Base-by-base conservation (phyloP, 1,284 basidiomycete genomes). In the Phellopilus nigrolimitatus region DNA sequence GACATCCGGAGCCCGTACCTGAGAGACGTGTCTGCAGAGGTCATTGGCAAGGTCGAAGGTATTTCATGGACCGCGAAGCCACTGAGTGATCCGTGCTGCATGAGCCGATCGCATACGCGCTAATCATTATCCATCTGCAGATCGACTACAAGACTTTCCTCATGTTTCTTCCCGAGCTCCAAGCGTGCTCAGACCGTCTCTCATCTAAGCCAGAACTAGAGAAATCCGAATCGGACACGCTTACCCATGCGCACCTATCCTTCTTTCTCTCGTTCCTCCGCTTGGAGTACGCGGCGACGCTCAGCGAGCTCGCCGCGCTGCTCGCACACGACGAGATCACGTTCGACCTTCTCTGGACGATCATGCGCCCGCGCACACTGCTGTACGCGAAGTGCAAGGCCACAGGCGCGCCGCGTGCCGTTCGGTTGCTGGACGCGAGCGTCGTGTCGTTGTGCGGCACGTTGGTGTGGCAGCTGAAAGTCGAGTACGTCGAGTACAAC, bases 221-320 rank as follows among this genome's bases (percentile, higher is more conserved):
- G 15, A 19, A 9, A 2, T 12, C 31, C 3, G 24, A 19, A n/a
- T 15, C 17, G 7, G 30, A 38, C 66, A 60, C 42, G 75, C 71
- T 56, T 78, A 25, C 48, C 4, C 13, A 56, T 4, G 39, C 37
- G 1, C 57, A 62, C 10, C 37, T 61, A 10, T 10, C 21, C 1
- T 42, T 60, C 21, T 19, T 62, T 25, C 19, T 62, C 41, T 42
- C 46, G 1, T 61, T 50, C 39, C 22, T 60, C 33, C 54, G 53
- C 3, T 28, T 43, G 2, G 45, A 54, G 19, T 59, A 56, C 43
- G 49, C 24, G 10, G 36, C 52, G 0, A 49, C 39, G 5, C 33
- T 60, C 21, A 40, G 34, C 7, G 57, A 59, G 43, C 47, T 61
- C 15, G 47, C 44, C n/a, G 43, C 60, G 3, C 49, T 61, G 1